These are phyloP conservation scores for Oenanthe javanica DNA, from an alignment of 140 eudicot genomes.

Conservation along the genomic window DNA sequence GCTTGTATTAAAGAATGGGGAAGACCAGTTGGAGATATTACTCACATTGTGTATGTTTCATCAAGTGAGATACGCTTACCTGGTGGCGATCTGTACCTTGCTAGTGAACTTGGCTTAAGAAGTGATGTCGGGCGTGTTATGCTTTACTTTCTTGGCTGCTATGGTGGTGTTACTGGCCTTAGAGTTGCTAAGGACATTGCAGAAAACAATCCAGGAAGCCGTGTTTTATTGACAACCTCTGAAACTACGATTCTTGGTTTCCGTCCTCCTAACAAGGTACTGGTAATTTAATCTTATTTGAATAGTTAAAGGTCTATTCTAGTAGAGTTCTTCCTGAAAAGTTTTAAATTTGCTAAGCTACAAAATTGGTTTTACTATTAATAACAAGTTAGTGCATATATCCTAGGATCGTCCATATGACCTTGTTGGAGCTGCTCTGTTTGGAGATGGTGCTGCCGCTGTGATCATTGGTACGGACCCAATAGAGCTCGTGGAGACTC, in stretches of 20 bases:
- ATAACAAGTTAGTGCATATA: background rate
- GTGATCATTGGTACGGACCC: slow-evolving; percentile 76
- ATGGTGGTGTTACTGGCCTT: slow-evolving; percentile 92
- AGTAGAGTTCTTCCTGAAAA: background rate
- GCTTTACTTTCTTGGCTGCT: slow-evolving; percentile 91
- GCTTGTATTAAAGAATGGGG: slow-evolving; percentile 77
- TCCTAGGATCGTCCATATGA: slow-evolving; percentile 59
- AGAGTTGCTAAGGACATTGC: slow-evolving; percentile 90
- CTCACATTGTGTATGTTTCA: slow-evolving; percentile 87
- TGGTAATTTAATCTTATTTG: too few species aligned
- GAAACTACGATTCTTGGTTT: slow-evolving; percentile 91
- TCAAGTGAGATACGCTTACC: slow-evolving; percentile 83
- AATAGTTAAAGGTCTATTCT: background rate
- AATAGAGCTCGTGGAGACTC: slow-evolving; percentile 33
- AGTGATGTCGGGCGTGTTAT: slow-evolving; percentile 79
- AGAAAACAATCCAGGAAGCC: slow-evolving; percentile 84
- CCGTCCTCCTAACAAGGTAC: slow-evolving; percentile 65
- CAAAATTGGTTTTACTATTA: background rate
- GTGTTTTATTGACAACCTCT: slow-evolving; percentile 73
- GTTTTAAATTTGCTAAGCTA: background rate
- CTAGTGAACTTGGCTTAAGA: slow-evolving; percentile 61
- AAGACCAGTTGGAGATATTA: slow-evolving; percentile 49
- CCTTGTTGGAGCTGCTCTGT: slow-evolving; percentile 85
- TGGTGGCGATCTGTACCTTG: slow-evolving; percentile 81
- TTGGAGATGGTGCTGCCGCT: slow-evolving; percentile 87